Conservation (phyloP, 768 basidiomycete genomes). For the Holtermannia corniformis region DNA sequence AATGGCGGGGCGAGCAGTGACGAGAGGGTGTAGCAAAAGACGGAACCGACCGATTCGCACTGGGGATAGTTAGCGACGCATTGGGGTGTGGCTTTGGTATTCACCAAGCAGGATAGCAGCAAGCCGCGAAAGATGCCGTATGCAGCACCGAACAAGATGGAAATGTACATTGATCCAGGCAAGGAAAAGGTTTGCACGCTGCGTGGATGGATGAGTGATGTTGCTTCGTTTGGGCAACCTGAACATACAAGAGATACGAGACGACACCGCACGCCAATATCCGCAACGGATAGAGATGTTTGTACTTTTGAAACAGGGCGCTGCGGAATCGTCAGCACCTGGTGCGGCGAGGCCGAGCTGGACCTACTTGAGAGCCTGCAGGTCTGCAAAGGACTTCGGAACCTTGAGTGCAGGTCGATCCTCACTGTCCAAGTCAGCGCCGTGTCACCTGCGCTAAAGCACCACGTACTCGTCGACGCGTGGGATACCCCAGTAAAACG, state of each 20-base stretch:
- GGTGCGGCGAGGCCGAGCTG: too few species aligned
- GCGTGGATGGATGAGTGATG: not conserved
- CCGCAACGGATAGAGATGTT: conserved; percentile 73
- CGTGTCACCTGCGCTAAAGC: not conserved
- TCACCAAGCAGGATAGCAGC: conserved; percentile 71
- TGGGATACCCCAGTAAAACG: conserved; percentile 72
- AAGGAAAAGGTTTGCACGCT: conserved; percentile 94
- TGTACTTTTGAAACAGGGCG: conserved; percentile 55
- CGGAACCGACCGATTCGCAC: conserved; percentile 82
- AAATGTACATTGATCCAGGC: conserved; percentile 95
- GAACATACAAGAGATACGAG: conserved; percentile 81
- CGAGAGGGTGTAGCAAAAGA: conserved; percentile 85
- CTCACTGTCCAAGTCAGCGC: conserved; percentile 31
- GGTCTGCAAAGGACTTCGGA: conserved; percentile 76
- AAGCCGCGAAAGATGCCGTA: conserved; percentile 83
- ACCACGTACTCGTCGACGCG: conserved; percentile 65
- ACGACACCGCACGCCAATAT: conserved; percentile 78
- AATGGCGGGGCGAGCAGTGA: conserved; percentile 87
- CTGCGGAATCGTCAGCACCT: conserved; percentile 39
- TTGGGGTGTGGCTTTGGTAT: conserved; percentile 8
- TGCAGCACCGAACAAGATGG: conserved; percentile 89
- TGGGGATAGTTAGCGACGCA: conserved; percentile 12
- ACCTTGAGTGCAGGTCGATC: conserved; percentile 69
- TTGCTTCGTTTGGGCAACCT: not conserved
- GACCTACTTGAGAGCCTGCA: conserved; percentile 73